Percentiles rank a stretch among this genome's conserved stretches.
Conservation (phyloP, 2,329 filamentous ascomycete genomes). For the Triangularia verruculosa region DNA sequence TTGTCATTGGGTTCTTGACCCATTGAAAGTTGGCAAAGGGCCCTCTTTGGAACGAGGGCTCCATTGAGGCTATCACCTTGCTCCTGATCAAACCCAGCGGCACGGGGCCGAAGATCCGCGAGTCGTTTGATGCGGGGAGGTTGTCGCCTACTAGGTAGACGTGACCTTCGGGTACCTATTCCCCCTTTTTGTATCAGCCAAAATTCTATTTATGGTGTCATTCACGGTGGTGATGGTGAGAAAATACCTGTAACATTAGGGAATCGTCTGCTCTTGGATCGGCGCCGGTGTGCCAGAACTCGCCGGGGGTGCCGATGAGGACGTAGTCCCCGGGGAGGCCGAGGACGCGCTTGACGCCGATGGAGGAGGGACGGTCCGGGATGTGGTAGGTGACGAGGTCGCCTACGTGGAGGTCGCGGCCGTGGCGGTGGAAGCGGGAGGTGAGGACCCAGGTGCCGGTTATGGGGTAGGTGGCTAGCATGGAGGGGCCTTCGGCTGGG, state of each 20-base stretch:
- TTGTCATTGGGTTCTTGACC: slow-evolving; percentile 41
- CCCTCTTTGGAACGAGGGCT: slow-evolving; percentile 37
- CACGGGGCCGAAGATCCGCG: slow-evolving; percentile 78
- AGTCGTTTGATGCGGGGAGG: slow-evolving; percentile 78
- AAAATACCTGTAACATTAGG: slow-evolving; percentile 55
- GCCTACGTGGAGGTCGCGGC: slow-evolving; percentile 66
- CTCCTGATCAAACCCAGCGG: slow-evolving; percentile 81
- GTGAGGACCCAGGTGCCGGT: slow-evolving; percentile 67
- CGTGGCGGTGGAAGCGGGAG: slow-evolving; percentile 64
- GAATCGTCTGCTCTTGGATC: neutral
- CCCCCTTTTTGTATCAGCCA: neutral
- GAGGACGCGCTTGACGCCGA: slow-evolving; percentile 75
- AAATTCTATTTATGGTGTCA: neutral
- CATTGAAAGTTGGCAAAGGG: slow-evolving; percentile 45
- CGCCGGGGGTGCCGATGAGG: slow-evolving; percentile 56
- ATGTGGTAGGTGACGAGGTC: slow-evolving; percentile 79
- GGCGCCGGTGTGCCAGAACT: neutral
- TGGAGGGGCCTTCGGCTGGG: slow-evolving; percentile 69
- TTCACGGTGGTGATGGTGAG: neutral
- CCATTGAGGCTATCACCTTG: slow-evolving; percentile 66
- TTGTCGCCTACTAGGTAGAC: slow-evolving; percentile 93
- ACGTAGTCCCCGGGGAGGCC: slow-evolving; percentile 77
- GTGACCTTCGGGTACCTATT: slow-evolving; percentile 82
- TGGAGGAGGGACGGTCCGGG: slow-evolving; percentile 57
- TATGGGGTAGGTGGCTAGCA: slow-evolving; percentile 79